A percentile compares a stretch with the other conserved stretches of the same genome.
phyloP scores from a whole-genome alignment of 495 filamentous ascomycete species.

The Daldinia decipiens region DNA sequence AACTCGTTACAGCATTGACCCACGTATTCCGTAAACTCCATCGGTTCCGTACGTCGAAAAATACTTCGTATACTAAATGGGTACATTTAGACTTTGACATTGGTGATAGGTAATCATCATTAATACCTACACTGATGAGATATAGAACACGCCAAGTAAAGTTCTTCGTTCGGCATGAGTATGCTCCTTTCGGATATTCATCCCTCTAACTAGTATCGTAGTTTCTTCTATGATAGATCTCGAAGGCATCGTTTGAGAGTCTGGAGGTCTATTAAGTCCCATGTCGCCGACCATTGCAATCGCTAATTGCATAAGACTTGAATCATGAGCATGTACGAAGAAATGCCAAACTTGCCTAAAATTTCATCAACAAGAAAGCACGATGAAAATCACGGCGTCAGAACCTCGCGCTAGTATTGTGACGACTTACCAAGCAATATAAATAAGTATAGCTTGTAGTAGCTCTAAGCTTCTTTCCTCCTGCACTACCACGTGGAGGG shows the following conservation, averaged over 20 bases:
- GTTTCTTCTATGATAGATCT: background rate
- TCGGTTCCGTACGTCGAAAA: background rate
- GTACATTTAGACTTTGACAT: background rate
- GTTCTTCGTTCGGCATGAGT: background rate
- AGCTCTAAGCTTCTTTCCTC: background rate
- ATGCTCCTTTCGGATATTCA: background rate
- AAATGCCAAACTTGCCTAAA: background rate
- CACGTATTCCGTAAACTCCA: background rate
- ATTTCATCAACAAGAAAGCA: background rate
- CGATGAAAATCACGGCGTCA: background rate
- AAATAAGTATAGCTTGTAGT: background rate
- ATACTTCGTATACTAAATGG: background rate
- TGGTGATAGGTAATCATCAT: background rate
- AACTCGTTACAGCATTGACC: background rate
- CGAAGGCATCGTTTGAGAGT: background rate
- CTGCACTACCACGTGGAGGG: background rate
- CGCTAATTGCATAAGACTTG: background rate
- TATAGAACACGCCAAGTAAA: background rate
- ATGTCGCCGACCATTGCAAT: background rate
- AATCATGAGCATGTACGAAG: background rate
- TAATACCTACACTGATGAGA: background rate
- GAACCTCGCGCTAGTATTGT: background rate
- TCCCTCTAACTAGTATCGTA: background rate
- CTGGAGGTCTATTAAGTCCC: background rate
- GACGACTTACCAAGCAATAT: background rate